Conservation (phyloP, 225 moss, liverwort and hornwort genomes). For the Polytrichum formosum region DNA sequence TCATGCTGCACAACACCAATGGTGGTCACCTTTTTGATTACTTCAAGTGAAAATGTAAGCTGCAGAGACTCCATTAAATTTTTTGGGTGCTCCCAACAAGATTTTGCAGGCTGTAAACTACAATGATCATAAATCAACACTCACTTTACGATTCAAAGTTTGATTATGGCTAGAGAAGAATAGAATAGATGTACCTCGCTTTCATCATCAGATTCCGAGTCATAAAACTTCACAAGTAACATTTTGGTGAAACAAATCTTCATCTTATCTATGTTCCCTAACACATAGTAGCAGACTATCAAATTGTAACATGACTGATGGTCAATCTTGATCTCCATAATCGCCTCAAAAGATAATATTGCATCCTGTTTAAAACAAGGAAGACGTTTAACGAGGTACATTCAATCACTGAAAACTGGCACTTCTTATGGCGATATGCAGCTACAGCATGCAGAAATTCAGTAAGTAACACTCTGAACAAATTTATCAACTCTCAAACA, state of each 20-base stretch:
- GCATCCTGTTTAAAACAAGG: constrained; percentile 62
- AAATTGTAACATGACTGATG: constrained; percentile 92
- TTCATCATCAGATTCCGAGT: constrained; percentile 75
- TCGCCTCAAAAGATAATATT: constrained; percentile 61
- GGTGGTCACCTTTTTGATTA: not conserved
- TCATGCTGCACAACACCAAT: constrained; percentile 53
- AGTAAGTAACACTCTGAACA: too few species aligned
- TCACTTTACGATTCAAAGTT: too few species aligned
- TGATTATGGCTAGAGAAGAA: constrained; percentile 5
- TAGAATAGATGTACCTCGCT: constrained; percentile 42
- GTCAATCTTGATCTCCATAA: constrained; percentile 82
- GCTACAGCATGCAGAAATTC: too few species aligned
- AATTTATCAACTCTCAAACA: too few species aligned
- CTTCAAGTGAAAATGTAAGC: too few species aligned
- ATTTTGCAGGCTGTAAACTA: too few species aligned
- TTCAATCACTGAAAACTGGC: not conserved
- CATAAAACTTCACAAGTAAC: constrained; percentile 76
- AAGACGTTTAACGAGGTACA: not conserved
- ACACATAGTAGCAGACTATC: constrained; percentile 64
- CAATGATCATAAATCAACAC: too few species aligned
- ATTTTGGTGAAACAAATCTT: constrained; percentile 83
- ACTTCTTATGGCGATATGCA: not conserved
- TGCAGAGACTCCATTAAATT: too few species aligned
- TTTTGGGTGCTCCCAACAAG: too few species aligned
- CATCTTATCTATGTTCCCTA: constrained; percentile 71